These are phyloP conservation scores for Rhizopus delemar DNA, from an alignment of 371 early-diverging fungal species.

Conservation along the genomic window DNA sequence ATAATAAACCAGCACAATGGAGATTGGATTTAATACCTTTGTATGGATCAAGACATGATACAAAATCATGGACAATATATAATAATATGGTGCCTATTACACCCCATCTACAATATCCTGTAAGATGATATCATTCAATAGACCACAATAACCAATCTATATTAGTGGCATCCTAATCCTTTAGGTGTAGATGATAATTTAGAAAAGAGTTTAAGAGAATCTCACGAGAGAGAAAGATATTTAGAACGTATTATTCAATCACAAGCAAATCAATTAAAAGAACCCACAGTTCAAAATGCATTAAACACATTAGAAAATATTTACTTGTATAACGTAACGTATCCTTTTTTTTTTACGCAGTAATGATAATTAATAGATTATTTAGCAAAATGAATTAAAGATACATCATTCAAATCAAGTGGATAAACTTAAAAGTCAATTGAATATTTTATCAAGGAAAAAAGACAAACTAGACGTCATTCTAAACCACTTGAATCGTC, in stretches of 20 bases:
- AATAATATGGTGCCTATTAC: slow-evolving; percentile 8
- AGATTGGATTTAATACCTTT: slow-evolving; percentile 10
- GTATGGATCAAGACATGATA: slow-evolving; percentile 16
- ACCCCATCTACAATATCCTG: slow-evolving; percentile 30
- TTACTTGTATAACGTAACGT: slow-evolving; percentile 35
- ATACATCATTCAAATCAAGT: slow-evolving; percentile 31
- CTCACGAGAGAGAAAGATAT: slow-evolving; percentile 31
- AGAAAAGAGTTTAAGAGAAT: slow-evolving; percentile 17
- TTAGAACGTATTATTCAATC: slow-evolving; percentile 35
- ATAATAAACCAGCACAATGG: neutral
- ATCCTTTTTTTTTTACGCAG: neutral
- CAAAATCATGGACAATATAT: slow-evolving; percentile 7
- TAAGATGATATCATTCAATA: slow-evolving; percentile 2
- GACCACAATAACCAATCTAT: neutral
- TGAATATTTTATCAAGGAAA: slow-evolving; percentile 29
- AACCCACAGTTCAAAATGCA: slow-evolving; percentile 21
- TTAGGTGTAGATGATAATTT: neutral
- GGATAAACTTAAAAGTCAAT: slow-evolving; percentile 32
- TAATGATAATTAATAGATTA: neutral
- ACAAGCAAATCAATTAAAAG: slow-evolving; percentile 33
- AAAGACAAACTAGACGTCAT: slow-evolving; percentile 13
- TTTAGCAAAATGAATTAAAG: slow-evolving; percentile 37
- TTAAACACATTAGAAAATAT: slow-evolving; percentile 38
- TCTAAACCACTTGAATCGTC: neutral
- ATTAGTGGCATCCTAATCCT: slow-evolving; percentile 10